These are phyloP conservation scores for Malus hybrid DNA, from an alignment of 331 rosid species.

Conservation along the genomic window DNA sequence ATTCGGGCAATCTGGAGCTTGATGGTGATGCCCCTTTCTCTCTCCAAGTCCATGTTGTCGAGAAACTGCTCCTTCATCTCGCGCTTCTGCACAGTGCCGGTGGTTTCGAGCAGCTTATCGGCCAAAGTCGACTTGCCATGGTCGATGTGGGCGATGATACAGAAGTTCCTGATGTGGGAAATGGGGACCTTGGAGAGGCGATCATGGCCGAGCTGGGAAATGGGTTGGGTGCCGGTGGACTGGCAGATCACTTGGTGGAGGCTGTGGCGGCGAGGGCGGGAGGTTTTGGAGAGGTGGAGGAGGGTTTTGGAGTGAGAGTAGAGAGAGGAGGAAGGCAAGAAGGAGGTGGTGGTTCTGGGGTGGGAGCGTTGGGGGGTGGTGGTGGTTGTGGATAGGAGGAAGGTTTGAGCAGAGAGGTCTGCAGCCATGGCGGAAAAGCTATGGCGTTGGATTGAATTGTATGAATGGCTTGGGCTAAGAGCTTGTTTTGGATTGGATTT, in stretches of 20 bases:
- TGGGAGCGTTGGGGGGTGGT: neutral
- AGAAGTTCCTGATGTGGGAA: slow-evolving; percentile 66
- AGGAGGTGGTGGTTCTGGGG: neutral
- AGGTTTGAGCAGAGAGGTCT: slow-evolving; percentile 15
- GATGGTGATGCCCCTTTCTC: slow-evolving; percentile 95
- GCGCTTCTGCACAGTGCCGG: slow-evolving; percentile 85
- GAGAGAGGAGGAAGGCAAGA: neutral
- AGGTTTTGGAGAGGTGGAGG: neutral
- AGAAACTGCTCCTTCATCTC: slow-evolving; percentile 98
- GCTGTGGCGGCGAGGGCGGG: neutral
- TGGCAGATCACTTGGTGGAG: slow-evolving; percentile 37
- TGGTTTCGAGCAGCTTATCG: slow-evolving; percentile 75
- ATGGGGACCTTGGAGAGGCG: slow-evolving; percentile 84
- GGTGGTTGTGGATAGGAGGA: slow-evolving; percentile 22
- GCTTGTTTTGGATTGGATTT: neutral
- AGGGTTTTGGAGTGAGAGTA: neutral
- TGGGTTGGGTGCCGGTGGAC: slow-evolving; percentile 24
- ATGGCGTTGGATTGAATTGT: neutral
- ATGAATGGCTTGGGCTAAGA: slow-evolving; percentile 1
- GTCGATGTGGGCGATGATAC: slow-evolving; percentile 85
- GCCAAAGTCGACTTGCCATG: slow-evolving; percentile 92
- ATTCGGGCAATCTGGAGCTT: slow-evolving; percentile 94
- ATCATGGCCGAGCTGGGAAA: slow-evolving; percentile 49
- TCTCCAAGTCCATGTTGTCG: slow-evolving; percentile 97
- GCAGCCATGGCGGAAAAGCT: slow-evolving; percentile 7